These are phyloP conservation scores for Kwoniella sp. DNA, from an alignment of 768 basidiomycete genomes.

Conservation along the genomic window DNA sequence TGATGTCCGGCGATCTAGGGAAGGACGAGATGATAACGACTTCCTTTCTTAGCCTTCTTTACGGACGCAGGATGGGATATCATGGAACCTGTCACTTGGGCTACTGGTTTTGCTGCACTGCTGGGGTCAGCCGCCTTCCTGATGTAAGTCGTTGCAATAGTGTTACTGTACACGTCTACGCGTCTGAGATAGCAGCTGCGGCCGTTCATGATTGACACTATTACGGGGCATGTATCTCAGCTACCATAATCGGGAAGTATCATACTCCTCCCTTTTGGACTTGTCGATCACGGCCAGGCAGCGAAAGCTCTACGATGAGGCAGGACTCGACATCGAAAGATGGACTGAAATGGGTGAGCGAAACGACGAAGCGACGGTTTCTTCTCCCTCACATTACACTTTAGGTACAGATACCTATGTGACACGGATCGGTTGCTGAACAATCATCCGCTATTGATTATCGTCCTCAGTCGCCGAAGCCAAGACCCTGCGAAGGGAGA, in stretches of 20 bases:
- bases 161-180: too few species aligned
- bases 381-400: too few species aligned
- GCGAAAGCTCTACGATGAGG: conserved; percentile 63
- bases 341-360: conserved; percentile 63
- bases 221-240: conserved; percentile 4
- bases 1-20: too few species aligned
- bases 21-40: too few species aligned
- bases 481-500: conserved; percentile 62
- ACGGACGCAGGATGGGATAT: conserved; percentile 59
- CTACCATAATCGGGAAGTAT: conserved; percentile 60
- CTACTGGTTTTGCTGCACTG: conserved; percentile 42
- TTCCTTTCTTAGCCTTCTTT: conserved; percentile 37
- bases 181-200: not conserved
- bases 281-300: conserved; percentile 65
- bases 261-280: conserved; percentile 67
- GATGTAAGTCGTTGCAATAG: conserved; percentile 25
- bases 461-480: conserved; percentile 60
- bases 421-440: conserved; percentile 5
- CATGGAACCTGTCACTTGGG: conserved; percentile 64
- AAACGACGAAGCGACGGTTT: too few species aligned
- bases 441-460: not conserved
- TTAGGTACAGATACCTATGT: too few species aligned
- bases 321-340: conserved; percentile 66
- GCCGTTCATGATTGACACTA: not conserved
- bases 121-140: conserved; percentile 41